Evolutionary conservation across 352 stramenopile genomes (phyloP), one percentile per base, ranked within the genome.

Genomic region (Blastocystis hominis): DNA sequence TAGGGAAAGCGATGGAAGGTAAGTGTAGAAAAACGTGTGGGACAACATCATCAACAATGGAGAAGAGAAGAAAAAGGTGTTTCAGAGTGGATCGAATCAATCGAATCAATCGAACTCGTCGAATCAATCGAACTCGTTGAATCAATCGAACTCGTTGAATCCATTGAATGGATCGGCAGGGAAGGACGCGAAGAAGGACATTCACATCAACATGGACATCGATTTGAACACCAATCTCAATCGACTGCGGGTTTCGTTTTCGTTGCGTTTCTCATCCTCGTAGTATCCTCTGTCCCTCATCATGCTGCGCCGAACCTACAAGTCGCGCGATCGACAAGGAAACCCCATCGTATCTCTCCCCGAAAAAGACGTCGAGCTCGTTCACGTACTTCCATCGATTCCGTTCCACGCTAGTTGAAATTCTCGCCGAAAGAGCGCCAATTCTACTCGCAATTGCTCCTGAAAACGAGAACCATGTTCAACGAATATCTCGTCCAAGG

Each of bases 371-470:
- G 55, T 84, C 46, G 30, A 9, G 47, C 68, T 30, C 17, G 40
- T n/a, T 7, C 47, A 63, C n/a, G 59, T 36, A 38, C 53, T 6
- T 13, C 50, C n/a, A n/a, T n/a, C n/a, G 10, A n/a, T 2, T 20
- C 13, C 50, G 13, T 20, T 59, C n/a, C n/a, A 34, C 90, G 94
- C 2, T 80, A 89, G 20, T 89, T 96, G 15, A 79, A 90, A 66
- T 94, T 96, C 34, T 94, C 93, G 0, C 66, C 89, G 2, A 90
- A 93, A 42, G 93, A 96, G 75, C 91, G 92, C 9, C 88, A 90
- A 34, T 96, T 96, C 77, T 96, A 96, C 88, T 89, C 94, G 63
- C 91, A 93, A 2, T 90, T 96, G 20, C 95, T 92, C 55, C 91
- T 92, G 78, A 92, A 92, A 75, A 95, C 92, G 86, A 91, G 92